Conservation (phyloP, 2,329 filamentous ascomycete species). For the Xylaria hypoxylon region DNA sequence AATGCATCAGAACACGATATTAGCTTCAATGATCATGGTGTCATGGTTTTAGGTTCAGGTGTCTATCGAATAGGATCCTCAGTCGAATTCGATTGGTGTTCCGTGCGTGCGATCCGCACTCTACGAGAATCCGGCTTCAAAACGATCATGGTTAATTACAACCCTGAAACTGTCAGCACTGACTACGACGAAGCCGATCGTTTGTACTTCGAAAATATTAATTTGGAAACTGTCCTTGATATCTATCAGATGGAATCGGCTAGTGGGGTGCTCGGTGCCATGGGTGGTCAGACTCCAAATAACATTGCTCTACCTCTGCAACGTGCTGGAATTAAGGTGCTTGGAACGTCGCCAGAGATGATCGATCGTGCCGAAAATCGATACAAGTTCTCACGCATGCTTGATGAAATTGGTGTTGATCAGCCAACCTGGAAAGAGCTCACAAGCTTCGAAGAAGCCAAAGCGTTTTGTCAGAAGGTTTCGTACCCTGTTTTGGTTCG, state of each 20-base stretch:
- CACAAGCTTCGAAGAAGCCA: constrained; percentile 92
- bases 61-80: constrained; percentile 98
- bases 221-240: constrained; percentile 87
- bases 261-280: constrained; percentile 88
- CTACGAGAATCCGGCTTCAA: constrained; percentile 86
- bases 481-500: constrained; percentile 94
- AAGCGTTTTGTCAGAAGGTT: constrained; percentile 86
- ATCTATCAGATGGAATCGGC: constrained; percentile 91
- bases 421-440: constrained; percentile 98
- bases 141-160: constrained; percentile 86
- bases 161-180: constrained; percentile 88
- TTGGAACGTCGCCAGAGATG: constrained; percentile 98
- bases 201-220: constrained; percentile 97
- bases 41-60: constrained; percentile 96
- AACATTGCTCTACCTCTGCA: constrained; percentile 94
- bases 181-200: constrained; percentile 96
- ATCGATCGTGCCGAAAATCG: constrained; percentile 97
- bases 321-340: constrained; percentile 88
- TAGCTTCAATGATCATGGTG: constrained; percentile 85
- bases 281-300: constrained; percentile 98
- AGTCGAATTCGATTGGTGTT: constrained; percentile 99
- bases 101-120: constrained; percentile 91
- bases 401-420: constrained; percentile 93
- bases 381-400: constrained; percentile 98
- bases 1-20: constrained; percentile 90